Conservation (phyloP, 305 asterid species). For the Fraxinus platypoda region DNA sequence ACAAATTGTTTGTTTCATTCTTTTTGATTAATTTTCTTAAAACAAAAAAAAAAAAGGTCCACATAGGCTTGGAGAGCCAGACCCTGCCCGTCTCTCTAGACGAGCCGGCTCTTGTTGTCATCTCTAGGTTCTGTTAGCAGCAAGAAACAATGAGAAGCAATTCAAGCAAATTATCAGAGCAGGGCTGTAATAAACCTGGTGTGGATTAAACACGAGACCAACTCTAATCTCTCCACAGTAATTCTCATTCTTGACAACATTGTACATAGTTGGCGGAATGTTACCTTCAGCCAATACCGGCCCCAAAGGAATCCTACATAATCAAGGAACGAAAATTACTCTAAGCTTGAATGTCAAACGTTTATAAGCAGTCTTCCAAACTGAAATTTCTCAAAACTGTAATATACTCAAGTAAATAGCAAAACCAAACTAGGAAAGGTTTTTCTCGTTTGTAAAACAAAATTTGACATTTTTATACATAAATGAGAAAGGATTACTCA, state of each 20-base stretch:
- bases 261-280: slow-evolving; percentile 55
- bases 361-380: not conserved
- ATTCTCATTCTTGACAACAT: slow-evolving; percentile 53
- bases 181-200: slow-evolving; percentile 37
- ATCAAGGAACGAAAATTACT: slow-evolving; percentile 6
- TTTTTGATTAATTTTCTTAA: not conserved
- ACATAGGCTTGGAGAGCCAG: not conserved
- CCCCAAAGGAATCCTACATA: slow-evolving; percentile 55
- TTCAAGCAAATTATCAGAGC: not conserved
- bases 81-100: not conserved
- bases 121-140: not conserved
- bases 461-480: not conserved
- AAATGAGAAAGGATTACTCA: slow-evolving; percentile 34
- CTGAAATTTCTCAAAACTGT: not conserved
- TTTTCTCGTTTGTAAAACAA: not conserved
- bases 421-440: not conserved
- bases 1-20: not conserved
- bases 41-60: not conserved
- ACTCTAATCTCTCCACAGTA: slow-evolving; percentile 73
- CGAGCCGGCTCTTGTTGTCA: not conserved
- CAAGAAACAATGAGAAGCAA: not conserved
- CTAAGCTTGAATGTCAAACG: not conserved
- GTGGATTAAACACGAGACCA: slow-evolving; percentile 59
- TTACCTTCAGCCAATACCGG: slow-evolving; percentile 49
- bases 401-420: not conserved